Conservation (phyloP, 1,284 basidiomycete genomes). For the Fistulina hepatica region DNA sequence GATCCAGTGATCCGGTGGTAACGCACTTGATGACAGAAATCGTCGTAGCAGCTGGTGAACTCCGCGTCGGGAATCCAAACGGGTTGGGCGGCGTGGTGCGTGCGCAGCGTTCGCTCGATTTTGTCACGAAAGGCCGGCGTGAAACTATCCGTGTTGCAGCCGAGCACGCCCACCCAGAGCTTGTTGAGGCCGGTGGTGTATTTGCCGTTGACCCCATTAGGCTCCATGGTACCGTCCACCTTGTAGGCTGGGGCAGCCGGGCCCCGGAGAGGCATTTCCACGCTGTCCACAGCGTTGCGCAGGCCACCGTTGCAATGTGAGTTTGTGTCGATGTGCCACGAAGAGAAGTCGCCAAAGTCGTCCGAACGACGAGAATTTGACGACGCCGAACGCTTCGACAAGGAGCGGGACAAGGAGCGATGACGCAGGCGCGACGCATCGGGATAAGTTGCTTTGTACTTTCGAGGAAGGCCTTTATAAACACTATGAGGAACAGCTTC, state of each 20-base stretch:
- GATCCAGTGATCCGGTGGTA: background rate
- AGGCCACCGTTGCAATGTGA: conserved; percentile 71
- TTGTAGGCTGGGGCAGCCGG: too few species aligned
- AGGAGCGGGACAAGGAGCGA: conserved; percentile 43
- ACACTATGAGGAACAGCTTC: conserved; percentile 17
- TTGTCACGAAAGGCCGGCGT: conserved; percentile 42
- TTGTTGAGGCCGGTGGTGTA: too few species aligned
- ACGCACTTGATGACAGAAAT: conserved; percentile 74
- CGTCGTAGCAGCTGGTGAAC: conserved; percentile 72
- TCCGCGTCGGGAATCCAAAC: conserved; percentile 77
- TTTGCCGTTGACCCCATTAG: conserved; percentile 16
- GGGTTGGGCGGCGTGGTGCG: conserved; percentile 48
- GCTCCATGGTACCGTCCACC: too few species aligned
- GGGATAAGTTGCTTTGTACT: conserved; percentile 29
- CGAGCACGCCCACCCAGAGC: conserved; percentile 76
- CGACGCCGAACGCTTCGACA: too few species aligned
- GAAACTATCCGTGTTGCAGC: conserved; percentile 55
- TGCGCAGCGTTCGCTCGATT: conserved; percentile 50
- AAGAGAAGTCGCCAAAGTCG: too few species aligned
- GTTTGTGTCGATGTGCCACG: conserved; percentile 57
- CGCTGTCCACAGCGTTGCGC: conserved; percentile 65
- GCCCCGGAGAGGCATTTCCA: conserved; percentile 37
- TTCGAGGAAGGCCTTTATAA: conserved; percentile 3
- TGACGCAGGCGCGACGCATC: conserved; percentile 30
- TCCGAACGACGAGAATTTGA: conserved; percentile 32